Evolutionary conservation across 331 rosid species (phyloP), one percentile per base, ranked within the genome.

Genomic region (Quercus lobata): DNA sequence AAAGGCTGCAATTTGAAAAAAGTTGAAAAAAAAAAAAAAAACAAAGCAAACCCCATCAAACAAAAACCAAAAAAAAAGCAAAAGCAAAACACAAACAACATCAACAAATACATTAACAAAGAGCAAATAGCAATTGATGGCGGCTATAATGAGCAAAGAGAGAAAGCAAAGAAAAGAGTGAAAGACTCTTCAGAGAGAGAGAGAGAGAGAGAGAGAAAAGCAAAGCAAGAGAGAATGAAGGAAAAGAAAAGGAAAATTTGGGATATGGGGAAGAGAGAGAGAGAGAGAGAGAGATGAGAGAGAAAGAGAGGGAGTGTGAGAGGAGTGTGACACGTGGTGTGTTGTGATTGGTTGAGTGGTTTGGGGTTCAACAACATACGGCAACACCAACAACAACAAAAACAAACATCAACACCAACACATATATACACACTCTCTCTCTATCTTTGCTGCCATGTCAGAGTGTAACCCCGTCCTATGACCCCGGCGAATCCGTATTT

Each of bases 401-500:
- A 46, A 49, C 54, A 49, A 49, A 49, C 77, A 63, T 18, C 79
- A 80, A 79, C 54, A 46, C 83, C 78, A 74, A 54, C 81, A 62
- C 65, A 71, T 69, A 69, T 83, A 22, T 2, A 27, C 54, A 61
- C 69, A 10, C 65, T 0, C 82, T 72, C 79, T 79, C 72, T 78
- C 84, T 78, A 88, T 86, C 90, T 82, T 88, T 74, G 82, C 84
- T 91, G 95, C 97, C 98, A 91, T 92, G 98, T 94, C 97, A 94
- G 97, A 86, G 90, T 71, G 91, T 81, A 89, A 88, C 89, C 95
- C 92, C 90, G 94, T 88, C 94, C 94, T 86, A 83, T 88, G 93
- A 89, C 91, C 92, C 92, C 92, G 94, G 91, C 97, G 97, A 90
- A 83, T 89, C 97, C 94, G 93, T 90, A 87, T 84, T 85, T 88